Evolutionary conservation across 441 rosid species (phyloP), one percentile per base, ranked within the genome.

Genomic region (Gossypium schwendimanii): DNA sequence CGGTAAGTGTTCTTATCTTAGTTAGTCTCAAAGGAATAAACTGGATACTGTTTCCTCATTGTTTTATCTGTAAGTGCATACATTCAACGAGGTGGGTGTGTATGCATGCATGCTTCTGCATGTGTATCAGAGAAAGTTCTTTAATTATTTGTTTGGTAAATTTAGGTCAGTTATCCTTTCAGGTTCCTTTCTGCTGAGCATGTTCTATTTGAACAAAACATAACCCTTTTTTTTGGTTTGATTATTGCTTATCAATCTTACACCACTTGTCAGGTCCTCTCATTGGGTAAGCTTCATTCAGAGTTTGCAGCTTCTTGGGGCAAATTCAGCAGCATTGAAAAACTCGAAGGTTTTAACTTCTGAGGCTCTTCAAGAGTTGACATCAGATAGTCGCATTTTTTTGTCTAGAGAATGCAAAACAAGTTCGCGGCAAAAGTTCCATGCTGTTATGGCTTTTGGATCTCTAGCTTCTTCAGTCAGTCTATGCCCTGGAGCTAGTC

Each of bases 281-380:
- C 83, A 77, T 69, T 89, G 94, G 94, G 76, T 76, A 69, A 84
- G 72, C 62, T 87, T 89, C 78, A 81, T 80, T 65, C 79, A 79
- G 73, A 86, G 84, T 72, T 75, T 87, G 44, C 75, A 33, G 79
- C 71, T 89, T 73, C 87, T 89, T 57, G 86, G 73, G 71, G 78
- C 81, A 73, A 84, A 78, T 67, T 86, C 92, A 24, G 75, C 75
- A 47, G 83, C 83, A 68, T 63, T 87, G 67, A 87, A 77, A 71
- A 69, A 50, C 63, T 86, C 92, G 24, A 82, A 79, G 70, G 63
- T 71, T 76, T 57, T 82, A 45, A 80, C 75, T 31, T 75, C 84
- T 0, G 79, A 73, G 65, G 81, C 67, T 64, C 84, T 89, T 60
- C 78, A 84, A 77, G 78, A 80, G 74, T 81, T 89, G 80, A 78